Base-by-base conservation (phyloP, 805 yeast species). In the Candida takata region DNA sequence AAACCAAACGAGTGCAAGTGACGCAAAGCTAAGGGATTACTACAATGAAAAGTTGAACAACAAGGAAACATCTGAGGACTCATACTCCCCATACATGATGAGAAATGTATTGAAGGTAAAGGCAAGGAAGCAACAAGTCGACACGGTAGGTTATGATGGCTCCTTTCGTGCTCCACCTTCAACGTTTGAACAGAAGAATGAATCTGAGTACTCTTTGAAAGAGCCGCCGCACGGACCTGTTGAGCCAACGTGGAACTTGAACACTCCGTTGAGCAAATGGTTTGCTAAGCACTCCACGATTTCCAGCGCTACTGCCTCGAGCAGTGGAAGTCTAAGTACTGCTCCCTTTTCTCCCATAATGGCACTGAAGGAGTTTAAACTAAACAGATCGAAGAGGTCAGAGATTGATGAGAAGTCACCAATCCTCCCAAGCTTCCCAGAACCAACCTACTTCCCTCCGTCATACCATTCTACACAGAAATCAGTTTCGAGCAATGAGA, bases 191-290 rank as follows among this genome's bases (percentile, higher is more conserved):
- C 19, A 19, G 10, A 16, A 24, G 29, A 31, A 16, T 29, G 31
- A 28, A 25, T 49, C 53, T 4, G 46, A 46, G 29, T 26, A 37
- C 6, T 47, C 54, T 13, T 27, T 49, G 24, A 44, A 48, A 26
- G 48, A 42, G 7, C 46, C 49, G 3, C 43, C 24, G 3, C 31
- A 34, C 4, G 38, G 37, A 3, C 33, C 40, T 2, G 35, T 32
- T 5, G 31, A 28, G 18, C 36, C 51, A 5, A 51, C 38, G 8
- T 51, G 54, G 55, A 42, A 35, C 28, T 20, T 51, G 27, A 48
- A 42, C 32, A 46, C 55, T 4, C 58, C 58, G 12, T 28, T 53
- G 26, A 49, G 53, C 23, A 49, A 34, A 27, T 53, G 57, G 57
- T 53, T 53, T 34, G 45, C 38, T 8, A 51, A 45, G 34, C 45